These are phyloP conservation scores for Anthracocystis setariae DNA, from an alignment of 1,284 basidiomycete genomes.

Conservation along the genomic window DNA sequence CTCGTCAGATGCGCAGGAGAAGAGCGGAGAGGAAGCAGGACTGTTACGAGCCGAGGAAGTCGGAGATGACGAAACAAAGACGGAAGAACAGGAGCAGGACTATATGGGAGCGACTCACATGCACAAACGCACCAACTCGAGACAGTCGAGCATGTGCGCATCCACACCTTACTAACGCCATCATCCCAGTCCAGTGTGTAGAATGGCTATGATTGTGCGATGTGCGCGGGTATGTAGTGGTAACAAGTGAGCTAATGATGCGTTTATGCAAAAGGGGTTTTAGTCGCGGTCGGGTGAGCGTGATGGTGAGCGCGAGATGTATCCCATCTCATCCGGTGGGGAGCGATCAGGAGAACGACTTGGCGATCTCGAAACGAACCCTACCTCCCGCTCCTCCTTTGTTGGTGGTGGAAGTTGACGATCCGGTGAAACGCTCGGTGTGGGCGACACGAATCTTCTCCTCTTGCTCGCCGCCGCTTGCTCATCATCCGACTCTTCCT, in stretches of 20 bases:
- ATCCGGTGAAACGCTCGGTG: slow-evolving; percentile 30
- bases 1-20: not conserved
- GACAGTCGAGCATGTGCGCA: not conserved
- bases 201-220: no score
- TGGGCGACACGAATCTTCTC: slow-evolving; percentile 22
- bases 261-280: no score
- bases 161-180: not conserved
- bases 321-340: slow-evolving; percentile 1
- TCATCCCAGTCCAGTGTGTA: no score
- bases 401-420: slow-evolving; percentile 12
- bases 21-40: slow-evolving; percentile 1
- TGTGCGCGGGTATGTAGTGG: no score
- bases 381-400: slow-evolving; percentile 31
- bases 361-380: slow-evolving; percentile 19
- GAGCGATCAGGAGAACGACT: slow-evolving; percentile 18
- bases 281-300: slow-evolving; percentile 9
- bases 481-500: slow-evolving; percentile 67
- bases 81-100: not conserved
- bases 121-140: not conserved
- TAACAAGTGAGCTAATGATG: no score
- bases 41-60: not conserved
- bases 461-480: slow-evolving; percentile 41
- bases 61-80: not conserved
- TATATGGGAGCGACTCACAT: not conserved
- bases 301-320: not conserved